Base-by-base conservation (phyloP, 176 grass and related monocot species). In the Carex scoparia region DNA sequence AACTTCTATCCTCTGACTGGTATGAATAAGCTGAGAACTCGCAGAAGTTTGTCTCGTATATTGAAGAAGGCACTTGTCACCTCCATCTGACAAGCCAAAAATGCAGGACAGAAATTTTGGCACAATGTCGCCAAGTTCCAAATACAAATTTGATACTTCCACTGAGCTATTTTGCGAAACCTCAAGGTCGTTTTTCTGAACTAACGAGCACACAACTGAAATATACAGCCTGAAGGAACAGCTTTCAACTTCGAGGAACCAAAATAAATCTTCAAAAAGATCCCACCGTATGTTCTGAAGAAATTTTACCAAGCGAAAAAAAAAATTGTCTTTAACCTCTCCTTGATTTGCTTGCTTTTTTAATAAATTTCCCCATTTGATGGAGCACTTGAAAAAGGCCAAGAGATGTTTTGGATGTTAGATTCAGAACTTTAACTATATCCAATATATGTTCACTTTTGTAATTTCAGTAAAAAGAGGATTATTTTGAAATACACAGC, bases 171-270 rank as follows among this genome's bases (percentile, higher is more conserved):
- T 59, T 49, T 84, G 61, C 31, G 3, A 84, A 49, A 85, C 69
- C 84, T 86, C 76, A 15, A 81, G 63, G 63, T 87, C 81, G 63
- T 73, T 90, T 85, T 91, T 78, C 37, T 90, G 87, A 90, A 92
- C 30, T 80, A 93, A 89, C n/a, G 91, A 95, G 85, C 95, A 89
- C 32, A 98, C 19, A 19, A 87, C 63, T 98, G 95, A 91, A 95
- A 89, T 80, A 95, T 79, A 84, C 85, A 80, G 57, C 88, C 90
- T 64, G 78, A 58, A 81, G 95, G 75, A 85, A 93, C 76, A 82
- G 57, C 63, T 75, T 73, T 86, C 75, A 67, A 67, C 84, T 67
- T 42, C 55, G 23, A 86, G 67, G 69, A 74, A 69, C 78, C 13
- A 56, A 79, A 56, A 87, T 86, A 67, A 53, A 89, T 71, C 56